Percentiles rank a stretch among this genome's conserved stretches.
Conservation (phyloP, 139 green algal genomes). For the Limnomonas spitsbergensis region DNA sequence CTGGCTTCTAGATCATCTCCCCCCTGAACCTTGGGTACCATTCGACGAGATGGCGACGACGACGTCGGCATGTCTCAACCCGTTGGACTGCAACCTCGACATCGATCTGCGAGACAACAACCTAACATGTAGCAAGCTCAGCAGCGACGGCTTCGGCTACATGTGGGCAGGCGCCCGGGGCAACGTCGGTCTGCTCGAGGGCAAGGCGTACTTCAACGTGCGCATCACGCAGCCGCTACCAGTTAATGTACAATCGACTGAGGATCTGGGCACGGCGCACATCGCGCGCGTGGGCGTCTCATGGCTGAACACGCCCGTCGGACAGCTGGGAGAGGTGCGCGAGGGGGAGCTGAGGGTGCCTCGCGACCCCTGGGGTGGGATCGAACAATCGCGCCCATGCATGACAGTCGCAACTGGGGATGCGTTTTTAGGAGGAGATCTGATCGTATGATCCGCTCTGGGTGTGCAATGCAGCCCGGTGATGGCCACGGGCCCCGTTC, state of each 20-base stretch:
- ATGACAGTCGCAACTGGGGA: not conserved
- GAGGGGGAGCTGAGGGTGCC: not conserved
- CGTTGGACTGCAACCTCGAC: not conserved
- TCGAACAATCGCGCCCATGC: not conserved
- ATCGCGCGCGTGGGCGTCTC: constrained; percentile 24
- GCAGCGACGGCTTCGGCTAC: constrained; percentile 3
- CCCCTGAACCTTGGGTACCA: no score
- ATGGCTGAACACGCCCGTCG: constrained; percentile 17
- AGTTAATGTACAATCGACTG: constrained; percentile 18
- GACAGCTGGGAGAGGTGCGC: constrained; percentile 28
- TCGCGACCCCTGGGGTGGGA: not conserved
- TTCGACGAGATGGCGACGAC: no score
- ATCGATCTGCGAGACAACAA: not conserved
- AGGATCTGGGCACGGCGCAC: constrained; percentile 17
- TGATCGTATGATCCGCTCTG: no score
- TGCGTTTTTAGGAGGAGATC: not conserved
- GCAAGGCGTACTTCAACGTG: constrained; percentile 12
- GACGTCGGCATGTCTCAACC: constrained; percentile 6
- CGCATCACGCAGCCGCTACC: not conserved
- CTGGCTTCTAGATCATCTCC: no score
- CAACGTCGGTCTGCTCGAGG: constrained; percentile 11
- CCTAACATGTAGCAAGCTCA: constrained; percentile 1
- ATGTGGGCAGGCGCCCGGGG: not conserved
- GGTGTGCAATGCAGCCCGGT: no score
- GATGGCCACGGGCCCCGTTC: no score